Conservation (phyloP, 2,329 filamentous ascomycete species). For the Diaporthe sp. region DNA sequence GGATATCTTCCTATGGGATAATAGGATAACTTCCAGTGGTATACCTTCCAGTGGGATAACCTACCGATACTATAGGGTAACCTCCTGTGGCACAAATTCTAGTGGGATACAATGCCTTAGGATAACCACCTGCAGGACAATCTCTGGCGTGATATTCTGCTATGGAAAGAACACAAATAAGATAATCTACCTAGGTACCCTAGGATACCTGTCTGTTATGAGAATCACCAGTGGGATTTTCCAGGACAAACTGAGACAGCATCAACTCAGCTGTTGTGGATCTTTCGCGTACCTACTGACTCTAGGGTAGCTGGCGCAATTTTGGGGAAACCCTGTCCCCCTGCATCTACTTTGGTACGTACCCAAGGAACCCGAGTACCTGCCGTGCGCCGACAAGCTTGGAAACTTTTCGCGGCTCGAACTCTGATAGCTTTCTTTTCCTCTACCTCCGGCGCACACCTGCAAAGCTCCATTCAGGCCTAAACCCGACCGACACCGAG, state of each 20-base stretch:
- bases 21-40: background rate
- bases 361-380: background rate
- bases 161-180: background rate
- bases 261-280: too few species aligned
- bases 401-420: conserved; percentile 21
- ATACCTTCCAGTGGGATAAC: background rate
- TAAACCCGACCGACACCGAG: conserved; percentile 1
- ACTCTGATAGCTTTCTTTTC: background rate
- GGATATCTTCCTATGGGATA: too few species aligned
- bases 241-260: background rate
- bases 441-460: background rate
- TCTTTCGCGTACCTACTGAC: too few species aligned
- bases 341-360: background rate
- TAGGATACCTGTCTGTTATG: background rate
- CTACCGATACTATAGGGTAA: background rate
- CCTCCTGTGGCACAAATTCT: background rate
- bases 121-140: background rate
- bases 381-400: conserved; percentile 4
- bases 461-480: background rate
- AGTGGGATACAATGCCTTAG: background rate
- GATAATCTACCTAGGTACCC: background rate
- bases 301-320: too few species aligned
- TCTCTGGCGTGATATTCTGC: background rate
- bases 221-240: background rate
- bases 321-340: background rate